These are phyloP conservation scores for Ophiosphaerella narmari DNA, from an alignment of 2,329 filamentous ascomycete genomes.

Conservation along the genomic window DNA sequence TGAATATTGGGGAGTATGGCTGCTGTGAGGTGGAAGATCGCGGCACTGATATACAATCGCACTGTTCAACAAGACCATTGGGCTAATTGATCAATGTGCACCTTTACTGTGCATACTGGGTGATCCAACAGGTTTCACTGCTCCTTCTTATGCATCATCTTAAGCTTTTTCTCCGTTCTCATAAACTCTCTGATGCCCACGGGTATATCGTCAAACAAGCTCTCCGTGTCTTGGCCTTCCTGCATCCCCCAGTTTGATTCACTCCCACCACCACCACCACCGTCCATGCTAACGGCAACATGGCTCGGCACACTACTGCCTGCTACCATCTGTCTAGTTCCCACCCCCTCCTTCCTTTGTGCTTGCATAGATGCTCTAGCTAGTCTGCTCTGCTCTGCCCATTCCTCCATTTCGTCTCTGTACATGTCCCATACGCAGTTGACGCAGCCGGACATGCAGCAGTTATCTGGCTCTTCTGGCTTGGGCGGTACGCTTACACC, in stretches of 20 bases:
- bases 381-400: conserved; percentile 68
- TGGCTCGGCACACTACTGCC: conserved; percentile 51
- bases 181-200: conserved; percentile 97
- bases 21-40: conserved; percentile 3
- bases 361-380: conserved; percentile 61
- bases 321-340: conserved; percentile 42
- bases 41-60: background rate
- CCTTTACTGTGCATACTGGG: background rate
- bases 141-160: conserved; percentile 70
- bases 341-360: conserved; percentile 30
- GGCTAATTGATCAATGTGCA: conserved; percentile 16
- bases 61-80: background rate
- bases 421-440: conserved; percentile 96
- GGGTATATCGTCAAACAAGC: conserved; percentile 79
- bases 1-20: background rate
- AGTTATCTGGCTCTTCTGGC: conserved; percentile 92
- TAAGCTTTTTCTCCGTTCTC: conserved; percentile 91
- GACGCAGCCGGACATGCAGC: conserved; percentile 98
- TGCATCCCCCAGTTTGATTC: conserved; percentile 65
- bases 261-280: conserved; percentile 78
- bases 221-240: conserved; percentile 54
- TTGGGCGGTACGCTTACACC: conserved; percentile 82
- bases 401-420: conserved; percentile 90
- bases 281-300: conserved; percentile 70
- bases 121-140: conserved; percentile 28